These are phyloP conservation scores for Exophiala sp. DNA, from an alignment of 2,329 filamentous ascomycete genomes.

Conservation along the genomic window DNA sequence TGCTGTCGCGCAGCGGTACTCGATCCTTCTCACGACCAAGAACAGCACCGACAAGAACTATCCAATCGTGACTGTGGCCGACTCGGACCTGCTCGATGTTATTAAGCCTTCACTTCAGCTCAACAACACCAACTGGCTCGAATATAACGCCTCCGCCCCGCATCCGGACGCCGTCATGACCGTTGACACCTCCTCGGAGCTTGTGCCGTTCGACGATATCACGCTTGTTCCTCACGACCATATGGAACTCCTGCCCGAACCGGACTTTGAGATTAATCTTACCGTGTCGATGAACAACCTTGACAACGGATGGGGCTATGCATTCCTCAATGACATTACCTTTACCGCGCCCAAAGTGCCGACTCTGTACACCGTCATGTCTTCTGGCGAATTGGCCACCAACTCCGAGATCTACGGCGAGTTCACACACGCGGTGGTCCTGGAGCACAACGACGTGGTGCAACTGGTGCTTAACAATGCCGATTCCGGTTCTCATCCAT, in stretches of 20 bases:
- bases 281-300: conserved; percentile 62
- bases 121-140: conserved; percentile 59
- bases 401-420: conserved; percentile 61
- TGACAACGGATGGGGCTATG: conserved; percentile 53
- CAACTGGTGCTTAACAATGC: conserved; percentile 39
- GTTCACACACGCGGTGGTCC: conserved; percentile 59
- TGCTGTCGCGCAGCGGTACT: conserved; percentile 56
- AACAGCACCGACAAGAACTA: conserved; percentile 56
- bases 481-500: conserved; percentile 55
- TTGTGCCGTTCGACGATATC: conserved; percentile 68
- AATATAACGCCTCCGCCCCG: conserved; percentile 46
- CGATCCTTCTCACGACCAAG: conserved; percentile 46
- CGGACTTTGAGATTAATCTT: conserved; percentile 56
- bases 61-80: conserved; percentile 49
- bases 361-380: conserved; percentile 69
- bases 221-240: conserved; percentile 63
- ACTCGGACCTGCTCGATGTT: conserved; percentile 32
- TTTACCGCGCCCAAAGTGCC: conserved; percentile 72
- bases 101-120: conserved; percentile 34
- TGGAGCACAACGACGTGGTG: conserved; percentile 53
- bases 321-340: conserved; percentile 68
- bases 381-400: conserved; percentile 50
- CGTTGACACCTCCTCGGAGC: conserved; percentile 37
- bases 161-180: conserved; percentile 30
- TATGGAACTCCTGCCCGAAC: conserved; percentile 53